phyloP scores from a whole-genome alignment of 1,284 basidiomycete genomes.

The Papiliotrema nemorosa region DNA sequence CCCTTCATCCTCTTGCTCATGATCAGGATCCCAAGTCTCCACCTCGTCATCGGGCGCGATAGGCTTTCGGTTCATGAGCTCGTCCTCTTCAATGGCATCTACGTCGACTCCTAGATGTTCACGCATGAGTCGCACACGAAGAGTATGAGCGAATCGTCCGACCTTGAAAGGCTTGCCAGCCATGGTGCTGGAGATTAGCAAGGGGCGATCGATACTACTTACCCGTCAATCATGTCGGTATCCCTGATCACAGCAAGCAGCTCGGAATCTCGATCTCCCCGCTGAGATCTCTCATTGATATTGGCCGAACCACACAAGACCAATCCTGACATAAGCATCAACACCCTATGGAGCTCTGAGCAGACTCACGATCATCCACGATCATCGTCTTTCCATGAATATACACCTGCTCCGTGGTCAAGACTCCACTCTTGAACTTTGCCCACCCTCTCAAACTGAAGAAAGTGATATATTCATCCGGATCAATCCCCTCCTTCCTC shows the following conservation, averaged over 20 bases:
- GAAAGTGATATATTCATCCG: constrained; percentile 87
- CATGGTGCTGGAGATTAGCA: constrained; percentile 65
- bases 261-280: constrained; percentile 96
- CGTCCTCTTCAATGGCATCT: constrained; percentile 78
- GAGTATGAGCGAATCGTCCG: constrained; percentile 90
- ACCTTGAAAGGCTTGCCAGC: constrained; percentile 92
- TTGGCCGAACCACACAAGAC: constrained; percentile 99
- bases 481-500: constrained; percentile 83
- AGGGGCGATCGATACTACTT: constrained; percentile 23
- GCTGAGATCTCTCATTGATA: constrained; percentile 94
- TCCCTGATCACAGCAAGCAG: constrained; percentile 88
- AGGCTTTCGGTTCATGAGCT: constrained; percentile 60
- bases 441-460: constrained; percentile 93
- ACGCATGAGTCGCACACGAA: constrained; percentile 90
- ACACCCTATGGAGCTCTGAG: not conserved
- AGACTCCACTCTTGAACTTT: constrained; percentile 75
- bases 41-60: constrained; percentile 57
- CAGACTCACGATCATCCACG: constrained; percentile 71
- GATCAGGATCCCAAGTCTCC: constrained; percentile 73
- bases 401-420: constrained; percentile 91
- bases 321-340: constrained; percentile 53
- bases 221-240: constrained; percentile 93
- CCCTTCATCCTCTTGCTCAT: constrained; percentile 60
- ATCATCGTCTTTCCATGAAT: constrained; percentile 86
- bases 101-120: constrained; percentile 96